These are phyloP conservation scores for Sutorius australiensis DNA, from an alignment of 768 basidiomycete species.

Conservation along the genomic window DNA sequence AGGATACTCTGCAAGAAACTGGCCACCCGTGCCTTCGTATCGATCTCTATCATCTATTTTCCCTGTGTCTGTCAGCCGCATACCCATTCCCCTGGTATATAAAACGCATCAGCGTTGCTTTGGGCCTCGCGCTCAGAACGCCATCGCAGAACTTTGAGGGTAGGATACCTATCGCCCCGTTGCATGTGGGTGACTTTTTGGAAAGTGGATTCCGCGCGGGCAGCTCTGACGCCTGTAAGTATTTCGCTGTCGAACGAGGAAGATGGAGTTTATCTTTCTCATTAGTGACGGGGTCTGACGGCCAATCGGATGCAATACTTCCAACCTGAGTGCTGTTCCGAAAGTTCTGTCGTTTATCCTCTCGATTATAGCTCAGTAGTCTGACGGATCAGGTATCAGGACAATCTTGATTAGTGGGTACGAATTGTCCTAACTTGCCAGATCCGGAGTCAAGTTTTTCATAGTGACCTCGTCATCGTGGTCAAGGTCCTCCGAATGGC, in stretches of 20 bases:
- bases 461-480: background rate
- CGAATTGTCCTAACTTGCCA: constrained; percentile 8
- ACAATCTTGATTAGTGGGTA: constrained; percentile 37
- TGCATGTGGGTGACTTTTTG: background rate
- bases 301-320: constrained; percentile 11
- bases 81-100: constrained; percentile 3
- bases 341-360: constrained; percentile 19
- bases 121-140: constrained; percentile 40
- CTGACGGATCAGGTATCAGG: constrained; percentile 32
- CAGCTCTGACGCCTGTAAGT: constrained; percentile 40
- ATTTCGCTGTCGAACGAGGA: background rate
- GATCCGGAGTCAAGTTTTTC: constrained; percentile 34
- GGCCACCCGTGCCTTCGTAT: no score
- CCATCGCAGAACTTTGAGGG: constrained; percentile 39
- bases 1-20: no score
- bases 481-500: constrained; percentile 29
- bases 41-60: no score
- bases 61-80: constrained; percentile 14
- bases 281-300: constrained; percentile 31
- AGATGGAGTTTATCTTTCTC: background rate
- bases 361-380: constrained; percentile 38
- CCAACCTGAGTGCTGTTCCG: constrained; percentile 22
- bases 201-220: constrained; percentile 47
- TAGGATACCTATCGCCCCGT: constrained; percentile 7
- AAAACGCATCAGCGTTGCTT: background rate